Conservation (phyloP, 352 stramenopile genomes). For the Pythium apleroticum region DNA sequence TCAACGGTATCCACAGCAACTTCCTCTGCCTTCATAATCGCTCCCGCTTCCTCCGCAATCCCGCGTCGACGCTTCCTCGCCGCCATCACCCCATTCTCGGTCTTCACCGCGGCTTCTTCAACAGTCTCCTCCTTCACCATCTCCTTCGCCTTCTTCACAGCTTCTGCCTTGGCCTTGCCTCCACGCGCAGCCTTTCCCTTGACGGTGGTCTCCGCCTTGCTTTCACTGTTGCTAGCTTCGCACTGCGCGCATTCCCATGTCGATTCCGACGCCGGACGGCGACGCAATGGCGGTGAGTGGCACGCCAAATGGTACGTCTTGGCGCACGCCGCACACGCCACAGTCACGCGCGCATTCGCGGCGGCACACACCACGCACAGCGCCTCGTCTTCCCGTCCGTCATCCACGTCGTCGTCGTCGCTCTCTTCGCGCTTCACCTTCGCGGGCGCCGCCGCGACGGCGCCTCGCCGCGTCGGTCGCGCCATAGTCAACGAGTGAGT, state of each 20-base stretch:
- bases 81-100: not conserved
- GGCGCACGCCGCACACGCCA: constrained; percentile 44
- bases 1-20: not conserved
- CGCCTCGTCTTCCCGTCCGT: constrained; percentile 14
- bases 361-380: constrained; percentile 43
- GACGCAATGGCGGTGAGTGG: constrained; percentile 47
- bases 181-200: not conserved
- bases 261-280: constrained; percentile 36
- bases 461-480: not conserved
- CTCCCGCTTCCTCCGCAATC: not conserved
- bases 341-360: constrained; percentile 41
- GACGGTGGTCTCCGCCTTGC: not conserved
- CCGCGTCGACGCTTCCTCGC: not conserved
- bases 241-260: constrained; percentile 40
- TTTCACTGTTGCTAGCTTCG: not conserved
- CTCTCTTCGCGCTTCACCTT: not conserved
- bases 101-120: not conserved
- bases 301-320: constrained; percentile 57
- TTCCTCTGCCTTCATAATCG: not conserved
- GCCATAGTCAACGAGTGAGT: constrained; percentile 1
- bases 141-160: not conserved
- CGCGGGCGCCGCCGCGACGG: not conserved
- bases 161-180: not conserved
- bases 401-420: constrained; percentile 14
- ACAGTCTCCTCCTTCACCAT: not conserved